Percentiles rank a stretch among this genome's conserved stretches.
These are phyloP conservation scores for Populus tomentosa DNA, from an alignment of 441 rosid genomes.

Conservation along the genomic window DNA sequence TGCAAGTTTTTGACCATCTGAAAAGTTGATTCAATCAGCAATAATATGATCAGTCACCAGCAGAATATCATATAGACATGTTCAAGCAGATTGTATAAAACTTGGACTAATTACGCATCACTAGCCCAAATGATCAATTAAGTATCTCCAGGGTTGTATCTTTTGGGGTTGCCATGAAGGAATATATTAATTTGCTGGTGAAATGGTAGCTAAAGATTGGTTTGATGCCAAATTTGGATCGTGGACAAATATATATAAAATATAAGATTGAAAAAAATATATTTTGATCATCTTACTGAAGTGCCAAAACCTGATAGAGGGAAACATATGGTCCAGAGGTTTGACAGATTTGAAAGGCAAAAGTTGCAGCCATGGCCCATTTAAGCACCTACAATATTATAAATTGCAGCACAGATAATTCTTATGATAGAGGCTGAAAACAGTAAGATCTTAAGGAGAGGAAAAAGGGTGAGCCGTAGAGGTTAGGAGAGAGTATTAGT, in stretches of 20 bases:
- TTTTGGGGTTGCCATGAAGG: background rate
- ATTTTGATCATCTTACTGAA: background rate
- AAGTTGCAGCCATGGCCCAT: constrained; percentile 8
- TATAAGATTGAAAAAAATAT: background rate
- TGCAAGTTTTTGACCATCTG: background rate
- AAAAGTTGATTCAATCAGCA: background rate
- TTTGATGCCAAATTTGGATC: background rate
- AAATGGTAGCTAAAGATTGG: background rate
- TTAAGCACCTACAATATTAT: background rate
- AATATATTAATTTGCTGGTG: background rate
- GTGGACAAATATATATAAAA: background rate
- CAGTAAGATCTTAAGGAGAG: background rate
- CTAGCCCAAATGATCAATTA: background rate
- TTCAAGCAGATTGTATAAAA: background rate
- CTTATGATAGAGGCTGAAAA: background rate
- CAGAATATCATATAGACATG: background rate
- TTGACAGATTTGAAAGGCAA: constrained; percentile 18
- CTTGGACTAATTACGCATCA: background rate
- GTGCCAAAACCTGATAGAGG: background rate
- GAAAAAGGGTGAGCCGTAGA: background rate
- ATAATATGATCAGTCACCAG: background rate
- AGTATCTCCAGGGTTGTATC: background rate
- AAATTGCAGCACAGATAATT: background rate
- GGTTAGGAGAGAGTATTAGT: background rate
- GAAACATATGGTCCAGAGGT: constrained; percentile 1